Base-by-base conservation (phyloP, 1,139 yeast genomes). In the Pichia kudriavzevii region DNA sequence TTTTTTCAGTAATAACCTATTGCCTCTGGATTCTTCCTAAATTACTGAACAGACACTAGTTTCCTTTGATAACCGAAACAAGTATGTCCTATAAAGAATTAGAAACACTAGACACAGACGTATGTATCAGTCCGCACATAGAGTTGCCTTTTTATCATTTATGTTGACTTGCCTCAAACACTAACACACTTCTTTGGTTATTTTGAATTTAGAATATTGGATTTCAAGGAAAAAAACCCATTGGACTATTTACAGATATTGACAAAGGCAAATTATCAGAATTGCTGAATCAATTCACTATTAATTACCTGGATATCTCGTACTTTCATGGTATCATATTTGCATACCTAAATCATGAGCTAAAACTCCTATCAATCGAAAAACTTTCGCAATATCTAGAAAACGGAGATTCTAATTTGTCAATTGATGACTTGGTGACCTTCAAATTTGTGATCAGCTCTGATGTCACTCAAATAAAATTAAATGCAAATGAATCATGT, bases 131-230 rank as follows among this genome's bases (percentile, higher is more conserved):
- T n/a, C n/a, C n/a, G n/a, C n/a, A n/a, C n/a, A n/a, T n/a, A n/a
- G n/a, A n/a, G n/a, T n/a, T n/a, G n/a, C n/a, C n/a, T n/a, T n/a
- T n/a, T n/a, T n/a, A n/a, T n/a, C n/a, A n/a, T n/a, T n/a, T n/a
- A n/a, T n/a, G n/a, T n/a, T n/a, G n/a, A n/a, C n/a, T n/a, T n/a
- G n/a, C n/a, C n/a, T n/a, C n/a, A n/a, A n/a, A n/a, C n/a, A n/a
- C n/a, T n/a, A n/a, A n/a, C n/a, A n/a, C n/a, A 40, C 43, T 30
- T 20, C 10, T 7, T 22, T 27, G 8, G 22, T 22, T 22, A 9
- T 15, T 20, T 16, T 22, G 19, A n/a, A 8, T 19, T 21, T 19
- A 48, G 49, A 47, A 50, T 19, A 43, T 53, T 32, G 58, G 58
- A 2, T 53, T 51, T 32, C 56, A 52, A 39, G 42, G 43, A 9